Percentiles rank a stretch among this genome's conserved stretches.
phyloP scores from a whole-genome alignment of 1,139 yeast species.

The Candida freyschussii region DNA sequence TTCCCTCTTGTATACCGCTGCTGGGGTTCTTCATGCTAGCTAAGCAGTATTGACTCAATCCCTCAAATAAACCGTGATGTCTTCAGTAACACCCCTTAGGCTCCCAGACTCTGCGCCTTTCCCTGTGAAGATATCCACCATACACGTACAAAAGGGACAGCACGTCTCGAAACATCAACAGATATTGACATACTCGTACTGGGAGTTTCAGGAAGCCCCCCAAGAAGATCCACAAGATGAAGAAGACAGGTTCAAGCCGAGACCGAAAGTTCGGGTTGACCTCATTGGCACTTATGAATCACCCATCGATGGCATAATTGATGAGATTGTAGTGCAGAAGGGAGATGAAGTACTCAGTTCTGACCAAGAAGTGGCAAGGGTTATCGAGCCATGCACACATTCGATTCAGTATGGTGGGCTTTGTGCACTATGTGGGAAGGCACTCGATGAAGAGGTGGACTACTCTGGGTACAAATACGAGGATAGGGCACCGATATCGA shows the following conservation, averaged over 20 bases:
- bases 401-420: slow-evolving; percentile 95
- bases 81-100: slow-evolving; percentile 29
- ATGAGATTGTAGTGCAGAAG: slow-evolving; percentile 42
- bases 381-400: slow-evolving; percentile 85
- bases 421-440: slow-evolving; percentile 89
- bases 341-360: slow-evolving; percentile 59
- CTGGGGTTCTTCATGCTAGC: neutral
- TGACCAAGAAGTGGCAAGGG: slow-evolving; percentile 46
- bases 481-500: slow-evolving; percentile 78
- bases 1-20: neutral
- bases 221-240: slow-evolving; percentile 35
- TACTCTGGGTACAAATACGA: slow-evolving; percentile 69
- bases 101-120: slow-evolving; percentile 50
- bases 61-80: slow-evolving; percentile 15
- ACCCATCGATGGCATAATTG: slow-evolving; percentile 72
- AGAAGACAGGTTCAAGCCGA: slow-evolving; percentile 23
- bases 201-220: slow-evolving; percentile 61
- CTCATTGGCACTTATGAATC: slow-evolving; percentile 71
- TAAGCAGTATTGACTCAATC: neutral
- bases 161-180: slow-evolving; percentile 43
- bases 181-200: slow-evolving; percentile 48
- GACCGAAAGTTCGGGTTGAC: slow-evolving; percentile 46
- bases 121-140: slow-evolving; percentile 52
- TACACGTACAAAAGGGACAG: slow-evolving; percentile 40
- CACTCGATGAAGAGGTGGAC: slow-evolving; percentile 77